Conservation (phyloP, 1,284 basidiomycete species). For the Cryptococcus sp. region DNA sequence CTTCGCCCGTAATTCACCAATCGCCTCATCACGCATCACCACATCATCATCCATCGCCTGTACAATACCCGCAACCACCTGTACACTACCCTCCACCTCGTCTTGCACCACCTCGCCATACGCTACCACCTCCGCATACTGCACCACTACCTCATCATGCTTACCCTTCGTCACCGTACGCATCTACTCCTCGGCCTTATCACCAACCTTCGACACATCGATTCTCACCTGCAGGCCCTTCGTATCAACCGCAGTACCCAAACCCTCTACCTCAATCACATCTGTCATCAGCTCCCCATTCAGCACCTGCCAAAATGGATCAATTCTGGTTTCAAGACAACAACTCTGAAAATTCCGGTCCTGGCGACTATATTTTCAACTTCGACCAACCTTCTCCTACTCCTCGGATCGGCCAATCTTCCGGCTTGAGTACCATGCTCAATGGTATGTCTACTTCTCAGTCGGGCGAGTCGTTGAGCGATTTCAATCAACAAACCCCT, state of each 20-base stretch:
- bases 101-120: conserved; percentile 7
- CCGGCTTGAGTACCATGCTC: conserved; percentile 6
- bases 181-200: conserved; percentile 2
- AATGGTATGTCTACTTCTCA: conserved; percentile 5
- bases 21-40: conserved; percentile 1
- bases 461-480: conserved; percentile 1
- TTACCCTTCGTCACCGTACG: conserved; percentile 7
- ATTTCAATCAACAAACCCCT: neutral
- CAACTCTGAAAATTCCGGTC: too few relatives aligned
- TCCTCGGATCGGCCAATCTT: conserved; percentile 3
- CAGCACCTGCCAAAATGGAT: neutral
- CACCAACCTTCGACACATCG: conserved; percentile 2
- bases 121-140: conserved; percentile 2
- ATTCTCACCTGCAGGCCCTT: neutral
- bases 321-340: too few relatives aligned
- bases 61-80: neutral
- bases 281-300: neutral
- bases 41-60: conserved; percentile 6
- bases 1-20: neutral
- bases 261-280: neutral
- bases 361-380: too few relatives aligned
- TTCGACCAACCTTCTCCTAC: neutral
- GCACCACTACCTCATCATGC: conserved; percentile 2
- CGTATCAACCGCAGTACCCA: neutral
- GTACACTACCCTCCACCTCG: conserved; percentile 3